phyloP scores from a whole-genome alignment of 2,329 filamentous ascomycete species.

The Cladorrhinum sp. region DNA sequence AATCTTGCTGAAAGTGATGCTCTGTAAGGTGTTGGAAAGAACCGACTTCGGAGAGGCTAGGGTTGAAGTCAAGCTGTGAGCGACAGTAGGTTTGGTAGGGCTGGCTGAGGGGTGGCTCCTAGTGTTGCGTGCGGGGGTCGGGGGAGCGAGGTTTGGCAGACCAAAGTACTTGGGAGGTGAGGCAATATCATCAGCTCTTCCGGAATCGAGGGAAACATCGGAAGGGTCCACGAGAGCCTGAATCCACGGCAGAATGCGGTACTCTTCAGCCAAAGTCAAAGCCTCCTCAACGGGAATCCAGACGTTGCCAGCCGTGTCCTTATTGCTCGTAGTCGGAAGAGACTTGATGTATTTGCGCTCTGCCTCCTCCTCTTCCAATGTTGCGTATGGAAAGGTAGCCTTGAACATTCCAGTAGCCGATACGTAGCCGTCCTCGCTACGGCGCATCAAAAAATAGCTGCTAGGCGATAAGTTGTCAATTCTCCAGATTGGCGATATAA shows the following conservation, averaged over 20 bases:
- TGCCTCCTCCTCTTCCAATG: conserved; percentile 66
- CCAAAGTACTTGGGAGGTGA: conserved; percentile 74
- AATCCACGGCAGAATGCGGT: conserved; percentile 83
- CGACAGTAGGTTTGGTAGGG: conserved; percentile 45
- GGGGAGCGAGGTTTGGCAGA: conserved; percentile 46
- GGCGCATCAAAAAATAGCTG: conserved; percentile 95
- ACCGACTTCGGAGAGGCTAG: conserved; percentile 27
- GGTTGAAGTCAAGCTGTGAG: not conserved
- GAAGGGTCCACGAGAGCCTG: conserved; percentile 86
- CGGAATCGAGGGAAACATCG: conserved; percentile 66
- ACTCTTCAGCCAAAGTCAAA: conserved; percentile 79
- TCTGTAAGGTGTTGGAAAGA: conserved; percentile 31
- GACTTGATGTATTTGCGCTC: conserved; percentile 85
- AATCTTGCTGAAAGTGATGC: conserved; percentile 32
- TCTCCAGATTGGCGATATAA: conserved; percentile 83
- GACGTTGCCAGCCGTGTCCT: conserved; percentile 94
- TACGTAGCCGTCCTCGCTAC: conserved; percentile 79
- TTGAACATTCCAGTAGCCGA: conserved; percentile 93
- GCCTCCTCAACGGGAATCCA: conserved; percentile 89
- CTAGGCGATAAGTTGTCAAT: conserved; percentile 69
- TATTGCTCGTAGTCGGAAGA: conserved; percentile 73
- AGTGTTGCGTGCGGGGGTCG: conserved; percentile 46
- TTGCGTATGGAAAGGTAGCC: conserved; percentile 78
- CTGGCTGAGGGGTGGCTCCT: conserved; percentile 57
- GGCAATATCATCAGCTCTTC: conserved; percentile 55